Evolutionary conservation across 2,329 filamentous ascomycete genomes (phyloP), one percentile per base, ranked within the genome.

Genomic region (Eutypella sp.): DNA sequence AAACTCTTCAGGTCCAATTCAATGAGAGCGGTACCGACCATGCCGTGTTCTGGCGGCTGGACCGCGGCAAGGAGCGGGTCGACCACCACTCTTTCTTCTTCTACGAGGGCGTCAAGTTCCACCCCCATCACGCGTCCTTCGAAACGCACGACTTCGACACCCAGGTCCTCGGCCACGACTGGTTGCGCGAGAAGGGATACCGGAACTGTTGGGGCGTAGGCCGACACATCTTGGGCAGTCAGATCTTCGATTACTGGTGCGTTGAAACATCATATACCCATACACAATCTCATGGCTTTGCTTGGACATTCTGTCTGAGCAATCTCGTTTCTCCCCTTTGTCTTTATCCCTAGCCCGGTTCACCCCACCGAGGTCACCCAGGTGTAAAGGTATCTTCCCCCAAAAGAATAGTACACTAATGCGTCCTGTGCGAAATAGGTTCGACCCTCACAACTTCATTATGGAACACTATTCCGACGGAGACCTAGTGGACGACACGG

Each of bases 241-340:
- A 87, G 65, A 79, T 88, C 42, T 89, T 88, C 54, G 83, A 87
- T 57, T 87, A 86, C 61, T 86, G 82, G 82, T 80, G 68, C 56
- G 78, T 73, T 58, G 68, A 65, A 1, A 69, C 60, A 2, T 65
- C 27, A 5, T 40, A 34, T 34, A 1, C 31, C 1, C n/a, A n/a
- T n/a, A n/a, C n/a, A n/a, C n/a, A n/a, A n/a, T n/a, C n/a, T n/a
- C n/a, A n/a, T n/a, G n/a, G n/a, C n/a, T n/a, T n/a, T n/a, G n/a
- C n/a, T n/a, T n/a, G n/a, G n/a, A n/a, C n/a, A n/a, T n/a, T n/a
- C 5, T 34, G 15, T n/a, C 15, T 16, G 15, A 9, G 6, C 7
- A 38, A 43, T 33, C 15, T 13, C 6, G 2, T 4, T 3, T 19
- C 5, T n/a, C 20, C 18, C 4, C 10, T 22, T 5, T 8, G 13